Conservation (phyloP, 2,329 filamentous ascomycete genomes). For the Venturia oleaginea region DNA sequence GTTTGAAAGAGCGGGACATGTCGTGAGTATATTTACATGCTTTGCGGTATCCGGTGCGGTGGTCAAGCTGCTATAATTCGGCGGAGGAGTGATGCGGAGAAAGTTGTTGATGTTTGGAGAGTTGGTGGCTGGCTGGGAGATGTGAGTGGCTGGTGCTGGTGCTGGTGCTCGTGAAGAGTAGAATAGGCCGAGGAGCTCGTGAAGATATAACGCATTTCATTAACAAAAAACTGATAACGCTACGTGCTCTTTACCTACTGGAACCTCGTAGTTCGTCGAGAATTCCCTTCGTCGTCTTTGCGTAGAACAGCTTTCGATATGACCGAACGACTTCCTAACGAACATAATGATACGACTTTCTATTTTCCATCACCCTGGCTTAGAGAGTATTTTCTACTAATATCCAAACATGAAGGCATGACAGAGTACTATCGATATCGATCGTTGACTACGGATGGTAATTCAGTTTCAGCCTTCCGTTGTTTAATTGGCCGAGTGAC, state of each 20-base stretch:
- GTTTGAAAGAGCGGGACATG: conserved; percentile 42
- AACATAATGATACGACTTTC: too few relatives aligned
- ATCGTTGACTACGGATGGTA: neutral
- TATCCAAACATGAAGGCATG: too few relatives aligned
- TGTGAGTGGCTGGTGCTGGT: neutral
- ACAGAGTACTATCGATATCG: too few relatives aligned
- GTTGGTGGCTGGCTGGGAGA: conserved; percentile 4
- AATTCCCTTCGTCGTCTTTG: too few relatives aligned
- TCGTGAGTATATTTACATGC: conserved; percentile 32
- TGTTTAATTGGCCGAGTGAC: neutral
- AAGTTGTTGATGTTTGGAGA: neutral
- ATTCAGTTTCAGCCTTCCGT: neutral
- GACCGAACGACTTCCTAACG: too few relatives aligned
- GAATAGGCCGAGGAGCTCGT: conserved; percentile 2
- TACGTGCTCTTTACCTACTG: too few relatives aligned
- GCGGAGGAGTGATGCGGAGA: neutral
- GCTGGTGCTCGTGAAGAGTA: neutral
- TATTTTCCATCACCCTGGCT: neutral
- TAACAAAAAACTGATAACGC: too few relatives aligned
- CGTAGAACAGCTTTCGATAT: too few relatives aligned
- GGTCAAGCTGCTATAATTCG: neutral
- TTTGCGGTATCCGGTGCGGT: neutral
- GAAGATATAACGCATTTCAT: neutral
- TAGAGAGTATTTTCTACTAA: too few relatives aligned
- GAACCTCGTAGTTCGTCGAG: too few relatives aligned